A percentile compares a stretch with the other conserved stretches of the same genome.
phyloP scores from a whole-genome alignment of 2,329 filamentous ascomycete species.

The Neocucurbitaria cava region DNA sequence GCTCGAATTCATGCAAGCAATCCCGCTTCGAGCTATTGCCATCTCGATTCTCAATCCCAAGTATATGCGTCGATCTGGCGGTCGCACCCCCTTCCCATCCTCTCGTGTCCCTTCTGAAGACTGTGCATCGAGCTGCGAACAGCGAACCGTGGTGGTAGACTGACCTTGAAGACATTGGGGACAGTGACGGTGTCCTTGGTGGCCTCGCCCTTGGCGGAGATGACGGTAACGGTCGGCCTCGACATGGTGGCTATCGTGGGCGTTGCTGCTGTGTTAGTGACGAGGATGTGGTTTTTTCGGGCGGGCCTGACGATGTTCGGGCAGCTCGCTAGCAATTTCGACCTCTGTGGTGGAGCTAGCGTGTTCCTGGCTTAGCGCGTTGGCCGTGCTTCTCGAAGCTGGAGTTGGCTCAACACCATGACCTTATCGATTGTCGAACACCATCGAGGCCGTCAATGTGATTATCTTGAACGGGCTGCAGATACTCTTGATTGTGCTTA shows the following conservation, averaged over 20 bases:
- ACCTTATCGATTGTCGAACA: neutral
- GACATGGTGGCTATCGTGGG: slow-evolving; percentile 63
- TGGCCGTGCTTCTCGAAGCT: no score
- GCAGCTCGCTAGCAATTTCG: neutral
- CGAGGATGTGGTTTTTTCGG: no score
- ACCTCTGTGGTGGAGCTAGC: neutral
- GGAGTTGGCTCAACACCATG: neutral
- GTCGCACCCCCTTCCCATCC: slow-evolving; percentile 11
- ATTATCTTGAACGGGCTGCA: no score
- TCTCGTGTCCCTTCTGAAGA: neutral
- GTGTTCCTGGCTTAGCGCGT: neutral
- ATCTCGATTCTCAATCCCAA: neutral
- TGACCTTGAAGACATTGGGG: slow-evolving; percentile 87
- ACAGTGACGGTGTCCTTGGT: slow-evolving; percentile 89
- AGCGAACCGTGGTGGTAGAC: slow-evolving; percentile 24
- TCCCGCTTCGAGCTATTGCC: neutral
- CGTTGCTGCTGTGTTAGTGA: slow-evolving; percentile 40
- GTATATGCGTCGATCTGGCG: slow-evolving; percentile 16
- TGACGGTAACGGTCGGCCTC: slow-evolving; percentile 96
- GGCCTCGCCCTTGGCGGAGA: slow-evolving; percentile 93
- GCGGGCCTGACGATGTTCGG: no score
- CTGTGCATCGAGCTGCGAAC: slow-evolving; percentile 12
- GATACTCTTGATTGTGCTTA: neutral
- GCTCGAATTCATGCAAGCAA: neutral
- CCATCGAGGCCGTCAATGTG: no score